Evolutionary conservation across 306 rosid species (phyloP), one percentile per base, ranked within the genome.

Genomic region (Trichosanthes cucumerina): DNA sequence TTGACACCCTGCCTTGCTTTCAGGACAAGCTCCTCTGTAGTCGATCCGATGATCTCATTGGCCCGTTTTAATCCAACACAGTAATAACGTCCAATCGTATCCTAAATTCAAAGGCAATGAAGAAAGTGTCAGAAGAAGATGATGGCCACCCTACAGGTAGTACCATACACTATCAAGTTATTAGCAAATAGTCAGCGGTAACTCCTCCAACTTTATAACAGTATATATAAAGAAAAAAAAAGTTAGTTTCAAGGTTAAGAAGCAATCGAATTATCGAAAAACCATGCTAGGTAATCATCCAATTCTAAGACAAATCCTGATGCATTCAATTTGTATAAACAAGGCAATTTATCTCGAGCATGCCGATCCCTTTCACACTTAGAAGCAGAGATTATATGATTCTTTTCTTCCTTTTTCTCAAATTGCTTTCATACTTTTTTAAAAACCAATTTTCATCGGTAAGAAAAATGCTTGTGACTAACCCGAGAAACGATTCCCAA

Each of bases 1-100:
- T 28, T 74, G 13, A 43, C 79, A 75, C 93, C 88, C 33, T 85
- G 89, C 80, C 56, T 87, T 11, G 90, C 96, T 82, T 84, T 91
- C 4, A 89, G 83, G 59, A 95, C 96, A 83, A 95, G 86, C 84
- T 95, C 98, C 83, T 95, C 98, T 1, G 98, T 95, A 65, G 98
- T 95, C 60, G 92, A 86, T 83, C 98, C 97, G 33, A 95, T 92
- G 68, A 95, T 88, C 87, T 91, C 98, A 21, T 92, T 95, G 18
- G 97, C 97, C 24, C 93, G 90, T 88, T 89, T 95, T 65, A 95
- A 88, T 50, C 96, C 96, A 10, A 86, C 96, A 21, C 91, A 87
- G 87, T 81, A 91, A 78, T 84, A 95, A 43, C 96, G 90, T 50
- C 98, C 97, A 75, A 91, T 60, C 12, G 91, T 63, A 87, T 95